Evolutionary conservation across 768 basidiomycete species (phyloP), one percentile per base, ranked within the genome.

Genomic region (Suillus brevipes): DNA sequence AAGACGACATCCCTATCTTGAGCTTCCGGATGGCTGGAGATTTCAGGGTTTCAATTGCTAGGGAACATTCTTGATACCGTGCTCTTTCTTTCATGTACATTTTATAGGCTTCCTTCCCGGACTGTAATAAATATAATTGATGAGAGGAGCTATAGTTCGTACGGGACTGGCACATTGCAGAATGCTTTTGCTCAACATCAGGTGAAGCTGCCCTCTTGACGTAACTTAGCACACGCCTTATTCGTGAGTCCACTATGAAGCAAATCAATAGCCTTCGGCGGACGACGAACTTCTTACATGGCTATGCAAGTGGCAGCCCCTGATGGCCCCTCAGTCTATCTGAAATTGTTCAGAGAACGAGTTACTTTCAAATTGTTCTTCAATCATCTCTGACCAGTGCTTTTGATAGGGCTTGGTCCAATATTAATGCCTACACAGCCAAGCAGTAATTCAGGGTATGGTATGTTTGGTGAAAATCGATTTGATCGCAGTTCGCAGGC

Each of bases 1-100:
- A 64, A 85, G 90, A 67, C 83, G 83, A 67, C 94, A 97, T 78
- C 84, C 84, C 47, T 97, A 92, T 81, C 85, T 95, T 62, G 79
- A 77, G 70, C 84, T 93, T 64, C 86, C 89, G 64, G 83, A 82
- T 60, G 89, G 83, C 64, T 95, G 93, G 92, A 78, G 78, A 64
- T 95, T 95, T 81, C 85, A 81, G 68, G 87, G 86, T 68, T 78
- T 76, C 68, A 76, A 77, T 59, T 12, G 16, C 40, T 59, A 59
- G 58, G 40, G 28, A 28, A 37, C 14, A 20, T 25, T 28, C 16
- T 42, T 31, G 37, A 6, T 9, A 58, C 23, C 14, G n/a, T 57
- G 16, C 57, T 14, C 2, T 23, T 38, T 20, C 23, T 7, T 40
- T 58, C 20, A 40, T 18, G 25, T 40, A n/a, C 8, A 18, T 23